Conservation (phyloP, 306 rosid genomes). For the Luffa acutangula region DNA sequence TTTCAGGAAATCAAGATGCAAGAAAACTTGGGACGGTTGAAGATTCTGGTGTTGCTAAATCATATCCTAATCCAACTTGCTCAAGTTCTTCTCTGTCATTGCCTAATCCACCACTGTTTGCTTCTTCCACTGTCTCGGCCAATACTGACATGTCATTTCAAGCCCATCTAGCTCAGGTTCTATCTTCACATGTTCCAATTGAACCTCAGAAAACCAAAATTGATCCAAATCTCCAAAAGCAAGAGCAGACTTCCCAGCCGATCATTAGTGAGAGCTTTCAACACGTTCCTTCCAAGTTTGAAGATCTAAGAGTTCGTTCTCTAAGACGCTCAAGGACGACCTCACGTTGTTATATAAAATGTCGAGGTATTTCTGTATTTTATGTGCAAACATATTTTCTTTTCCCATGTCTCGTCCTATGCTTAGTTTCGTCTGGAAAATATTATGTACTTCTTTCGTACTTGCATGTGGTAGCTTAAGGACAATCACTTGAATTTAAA, state of each 20-base stretch:
- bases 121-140: not conserved
- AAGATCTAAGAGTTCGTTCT: not conserved
- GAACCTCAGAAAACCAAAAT: not conserved
- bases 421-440: not conserved
- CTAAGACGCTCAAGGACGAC: not conserved
- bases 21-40: not conserved
- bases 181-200: not conserved
- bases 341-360: not conserved
- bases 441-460: not conserved
- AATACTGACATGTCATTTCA: not conserved
- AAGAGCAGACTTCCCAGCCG: not conserved
- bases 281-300: not conserved
- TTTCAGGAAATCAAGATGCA: slow-evolving; percentile 1
- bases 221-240: not conserved
- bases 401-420: not conserved
- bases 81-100: not conserved
- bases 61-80: not conserved
- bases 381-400: not conserved
- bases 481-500: not conserved
- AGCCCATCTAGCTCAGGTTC: not conserved
- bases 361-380: not conserved
- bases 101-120: not conserved
- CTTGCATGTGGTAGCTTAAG: not conserved
- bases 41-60: not conserved
- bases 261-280: not conserved